These are phyloP conservation scores for Penicillium sp. DNA, from an alignment of 2,329 filamentous ascomycete species.

Conservation along the genomic window DNA sequence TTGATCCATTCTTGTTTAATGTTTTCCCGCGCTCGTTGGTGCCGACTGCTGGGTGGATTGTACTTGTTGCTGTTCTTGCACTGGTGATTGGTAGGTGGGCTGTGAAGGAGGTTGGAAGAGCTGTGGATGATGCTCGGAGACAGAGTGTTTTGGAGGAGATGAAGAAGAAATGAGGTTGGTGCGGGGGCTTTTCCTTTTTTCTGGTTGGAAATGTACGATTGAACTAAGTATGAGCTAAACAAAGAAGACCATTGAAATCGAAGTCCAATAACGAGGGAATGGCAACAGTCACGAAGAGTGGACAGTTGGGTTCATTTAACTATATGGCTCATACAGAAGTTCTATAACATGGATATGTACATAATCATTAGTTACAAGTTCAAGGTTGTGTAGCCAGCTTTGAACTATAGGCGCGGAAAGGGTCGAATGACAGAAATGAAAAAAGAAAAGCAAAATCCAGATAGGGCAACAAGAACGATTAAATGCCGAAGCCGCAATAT, in stretches of 20 bases:
- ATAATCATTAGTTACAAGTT: background rate
- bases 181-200: too few species aligned
- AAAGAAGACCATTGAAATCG: background rate
- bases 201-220: background rate
- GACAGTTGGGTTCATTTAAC: too few species aligned
- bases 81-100: conserved; percentile 45
- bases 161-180: conserved; percentile 17
- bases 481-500: background rate
- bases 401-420: background rate
- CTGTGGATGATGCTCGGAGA: conserved; percentile 19
- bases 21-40: conserved; percentile 73
- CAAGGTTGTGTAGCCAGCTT: background rate
- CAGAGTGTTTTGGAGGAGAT: conserved; percentile 13
- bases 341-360: background rate
- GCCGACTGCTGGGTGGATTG: conserved; percentile 68
- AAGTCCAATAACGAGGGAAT: background rate
- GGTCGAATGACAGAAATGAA: background rate
- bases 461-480: background rate
- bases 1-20: conserved; percentile 82
- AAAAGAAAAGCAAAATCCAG: background rate
- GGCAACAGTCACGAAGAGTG: background rate
- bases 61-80: conserved; percentile 55
- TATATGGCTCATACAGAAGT: background rate
- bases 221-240: too few species aligned
- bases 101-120: conserved; percentile 22